These are phyloP conservation scores for Pichia norvegensis DNA, from an alignment of 1,139 yeast genomes.

Conservation along the genomic window DNA sequence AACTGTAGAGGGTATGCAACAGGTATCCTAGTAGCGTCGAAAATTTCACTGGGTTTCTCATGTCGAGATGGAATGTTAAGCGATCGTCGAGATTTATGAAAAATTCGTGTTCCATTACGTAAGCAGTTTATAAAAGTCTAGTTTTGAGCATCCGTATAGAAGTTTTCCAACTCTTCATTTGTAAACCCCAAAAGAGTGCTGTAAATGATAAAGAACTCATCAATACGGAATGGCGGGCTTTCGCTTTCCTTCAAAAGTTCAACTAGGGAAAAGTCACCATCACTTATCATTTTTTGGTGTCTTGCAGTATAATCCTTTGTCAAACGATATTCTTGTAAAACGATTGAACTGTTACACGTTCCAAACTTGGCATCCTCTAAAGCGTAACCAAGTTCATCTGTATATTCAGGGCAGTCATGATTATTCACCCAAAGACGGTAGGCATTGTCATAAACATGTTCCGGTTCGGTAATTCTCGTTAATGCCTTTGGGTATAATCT, in stretches of 20 bases:
- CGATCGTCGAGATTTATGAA: neutral
- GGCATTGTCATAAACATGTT: constrained; percentile 18
- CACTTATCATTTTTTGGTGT: constrained; percentile 17
- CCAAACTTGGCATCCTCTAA: constrained; percentile 3
- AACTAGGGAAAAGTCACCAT: constrained; percentile 10
- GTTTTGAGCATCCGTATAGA: neutral
- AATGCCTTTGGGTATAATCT: constrained; percentile 36
- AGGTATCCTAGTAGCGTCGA: neutral
- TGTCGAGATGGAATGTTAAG: neutral
- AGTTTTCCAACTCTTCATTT: constrained; percentile 3
- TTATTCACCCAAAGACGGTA: constrained; percentile 22
- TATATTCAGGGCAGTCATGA: constrained; percentile 18
- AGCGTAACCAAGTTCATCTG: constrained; percentile 16
- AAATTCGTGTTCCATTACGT: neutral
- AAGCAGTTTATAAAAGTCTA: neutral
- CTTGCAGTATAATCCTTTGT: constrained; percentile 22
- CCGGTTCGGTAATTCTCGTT: constrained; percentile 17
- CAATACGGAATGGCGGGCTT: constrained; percentile 23
- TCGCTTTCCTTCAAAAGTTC: constrained; percentile 17
- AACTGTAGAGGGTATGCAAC: too few relatives aligned
- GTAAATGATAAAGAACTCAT: constrained; percentile 21
- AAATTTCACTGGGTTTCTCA: neutral
- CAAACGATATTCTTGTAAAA: constrained; percentile 17
- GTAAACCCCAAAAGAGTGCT: constrained; percentile 16
- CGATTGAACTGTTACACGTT: constrained; percentile 16